These are phyloP conservation scores for Candida tammaniensis DNA, from an alignment of 805 yeast genomes.

Conservation along the genomic window DNA sequence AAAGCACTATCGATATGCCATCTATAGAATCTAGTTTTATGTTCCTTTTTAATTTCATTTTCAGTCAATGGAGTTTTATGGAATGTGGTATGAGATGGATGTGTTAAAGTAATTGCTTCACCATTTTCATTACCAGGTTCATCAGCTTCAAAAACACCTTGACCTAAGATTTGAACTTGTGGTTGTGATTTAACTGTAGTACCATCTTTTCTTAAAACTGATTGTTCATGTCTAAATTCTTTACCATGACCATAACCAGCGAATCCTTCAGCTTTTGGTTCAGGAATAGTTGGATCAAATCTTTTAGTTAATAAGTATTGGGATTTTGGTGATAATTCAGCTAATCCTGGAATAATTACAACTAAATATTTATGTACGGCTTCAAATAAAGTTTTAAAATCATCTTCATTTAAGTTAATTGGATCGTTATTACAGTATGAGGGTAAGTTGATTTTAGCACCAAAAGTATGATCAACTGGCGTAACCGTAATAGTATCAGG, in stretches of 20 bases:
- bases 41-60: constrained; percentile 56
- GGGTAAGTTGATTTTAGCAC: constrained; percentile 69
- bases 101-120: constrained; percentile 60
- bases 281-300: constrained; percentile 67
- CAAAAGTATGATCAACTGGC: constrained; percentile 59
- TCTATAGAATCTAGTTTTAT: constrained; percentile 79
- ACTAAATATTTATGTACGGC: constrained; percentile 72
- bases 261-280: constrained; percentile 31
- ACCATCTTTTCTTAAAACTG: constrained; percentile 80
- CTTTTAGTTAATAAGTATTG: constrained; percentile 75
- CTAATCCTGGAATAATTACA: constrained; percentile 70
- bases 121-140: constrained; percentile 61
- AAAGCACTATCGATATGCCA: constrained; percentile 95
- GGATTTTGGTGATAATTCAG: constrained; percentile 64
- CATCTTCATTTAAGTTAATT: constrained; percentile 58
- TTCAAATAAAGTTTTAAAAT: constrained; percentile 57
- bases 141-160: constrained; percentile 60
- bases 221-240: constrained; percentile 49
- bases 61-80: constrained; percentile 65
- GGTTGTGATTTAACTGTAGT: constrained; percentile 77
- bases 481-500: constrained; percentile 27
- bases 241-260: constrained; percentile 85
- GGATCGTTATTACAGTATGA: constrained; percentile 68
- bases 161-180: constrained; percentile 88
- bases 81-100: constrained; percentile 81